phyloP scores from a whole-genome alignment of 2,329 filamentous ascomycete genomes.

The Aspergillus niger region DNA sequence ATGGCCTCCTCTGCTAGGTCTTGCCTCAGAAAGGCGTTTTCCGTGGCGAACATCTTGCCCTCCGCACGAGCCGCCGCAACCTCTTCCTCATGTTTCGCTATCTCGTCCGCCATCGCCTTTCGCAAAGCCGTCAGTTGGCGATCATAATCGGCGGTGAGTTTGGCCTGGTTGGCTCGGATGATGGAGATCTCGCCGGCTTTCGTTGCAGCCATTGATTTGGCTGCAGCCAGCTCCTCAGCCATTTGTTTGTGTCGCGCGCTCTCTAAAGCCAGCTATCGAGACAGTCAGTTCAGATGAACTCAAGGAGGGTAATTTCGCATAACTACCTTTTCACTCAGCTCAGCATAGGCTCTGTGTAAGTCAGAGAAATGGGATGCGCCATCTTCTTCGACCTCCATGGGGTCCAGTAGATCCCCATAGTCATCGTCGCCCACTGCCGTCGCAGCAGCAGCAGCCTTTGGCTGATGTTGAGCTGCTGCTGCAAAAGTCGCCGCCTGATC shows the following conservation, averaged over 20 bases:
- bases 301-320: neutral
- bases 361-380: slow-evolving; percentile 12
- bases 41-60: slow-evolving; percentile 58
- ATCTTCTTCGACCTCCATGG: slow-evolving; percentile 24
- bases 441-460: slow-evolving; percentile 19
- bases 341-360: slow-evolving; percentile 17
- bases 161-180: slow-evolving; percentile 59
- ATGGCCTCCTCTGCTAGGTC: slow-evolving; percentile 60
- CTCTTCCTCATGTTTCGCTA: slow-evolving; percentile 56
- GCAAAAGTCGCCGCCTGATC: slow-evolving; percentile 15
- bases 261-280: slow-evolving; percentile 40
- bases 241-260: slow-evolving; percentile 44
- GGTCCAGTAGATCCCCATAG: slow-evolving; percentile 5
- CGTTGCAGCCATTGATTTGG: slow-evolving; percentile 46
- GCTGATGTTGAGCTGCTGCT: slow-evolving; percentile 7
- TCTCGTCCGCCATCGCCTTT: slow-evolving; percentile 56
- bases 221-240: slow-evolving; percentile 40
- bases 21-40: slow-evolving; percentile 62
- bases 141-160: slow-evolving; percentile 56
- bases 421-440: slow-evolving; percentile 24
- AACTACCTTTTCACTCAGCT: slow-evolving; percentile 31
- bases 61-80: slow-evolving; percentile 57
- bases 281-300: slow-evolving; percentile 12
- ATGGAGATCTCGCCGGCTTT: slow-evolving; percentile 65
- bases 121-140: slow-evolving; percentile 55